Conservation (phyloP, 176 grass and related monocot species). For the Canna indica region DNA sequence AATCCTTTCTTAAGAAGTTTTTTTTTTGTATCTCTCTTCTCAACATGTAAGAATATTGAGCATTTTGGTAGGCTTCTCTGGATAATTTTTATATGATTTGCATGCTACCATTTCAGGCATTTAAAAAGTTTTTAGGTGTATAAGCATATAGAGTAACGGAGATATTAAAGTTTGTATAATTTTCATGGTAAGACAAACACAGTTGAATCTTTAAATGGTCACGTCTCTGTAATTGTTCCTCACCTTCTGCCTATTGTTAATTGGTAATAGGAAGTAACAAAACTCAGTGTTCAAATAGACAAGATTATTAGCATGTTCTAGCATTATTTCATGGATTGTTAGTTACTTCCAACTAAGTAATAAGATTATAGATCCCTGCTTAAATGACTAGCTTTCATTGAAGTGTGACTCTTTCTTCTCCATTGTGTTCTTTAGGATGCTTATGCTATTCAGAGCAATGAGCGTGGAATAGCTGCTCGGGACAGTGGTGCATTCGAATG, state of each 20-base stretch:
- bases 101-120: neutral
- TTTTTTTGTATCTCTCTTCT: neutral
- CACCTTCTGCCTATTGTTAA: no score
- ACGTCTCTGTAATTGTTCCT: neutral
- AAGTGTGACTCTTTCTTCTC: neutral
- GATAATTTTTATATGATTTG: neutral
- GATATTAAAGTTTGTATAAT: neutral
- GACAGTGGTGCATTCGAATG: slow-evolving; percentile 62
- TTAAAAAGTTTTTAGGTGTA: neutral
- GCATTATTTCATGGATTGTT: neutral
- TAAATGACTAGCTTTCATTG: neutral
- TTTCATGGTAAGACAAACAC: neutral
- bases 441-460: slow-evolving; percentile 75
- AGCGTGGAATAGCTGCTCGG: slow-evolving; percentile 56
- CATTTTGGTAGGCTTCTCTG: neutral
- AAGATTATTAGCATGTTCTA: neutral
- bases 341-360: neutral
- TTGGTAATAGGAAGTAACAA: no score
- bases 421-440: slow-evolving; percentile 40
- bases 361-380: neutral
- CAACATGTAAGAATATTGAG: neutral
- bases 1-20: neutral
- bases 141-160: neutral
- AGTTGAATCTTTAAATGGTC: neutral
- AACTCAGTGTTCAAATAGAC: no score